Base-by-base conservation (phyloP, 2,329 filamentous ascomycete genomes). In the Tricladium varicosporioides region DNA sequence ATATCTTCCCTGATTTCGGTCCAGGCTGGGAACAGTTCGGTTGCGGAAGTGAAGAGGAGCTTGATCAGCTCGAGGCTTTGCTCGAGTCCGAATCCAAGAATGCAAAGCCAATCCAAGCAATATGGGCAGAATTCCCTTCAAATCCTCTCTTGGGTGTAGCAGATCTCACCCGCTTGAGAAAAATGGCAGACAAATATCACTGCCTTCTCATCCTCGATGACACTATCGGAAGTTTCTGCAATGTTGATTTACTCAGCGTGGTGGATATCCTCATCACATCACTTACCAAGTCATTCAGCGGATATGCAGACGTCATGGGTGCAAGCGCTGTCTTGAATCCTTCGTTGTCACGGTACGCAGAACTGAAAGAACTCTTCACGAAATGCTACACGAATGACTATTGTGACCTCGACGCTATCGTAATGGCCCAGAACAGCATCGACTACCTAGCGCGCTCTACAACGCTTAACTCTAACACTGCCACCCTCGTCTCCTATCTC, bases 251-350 rank as follows among this genome's bases (percentile, higher is more conserved):
- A 33, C 66, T 82, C 2, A 61, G 69, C 5, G 70, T 74, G 0
- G 75, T 77, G 1, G 81, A 85, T 60, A 66, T 82, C 0, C 59
- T 85, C 31, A 61, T 81, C 14, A 78, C 78, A 0, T 80, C 76
- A 19, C 71, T 84, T 14, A 84, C 81, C n/a, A 85, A 85, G 67
- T 75, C 76, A 1, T 85, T 86, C 64, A 81, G 72, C 58, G 83
- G 83, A 14, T 77, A 77, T 58, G 75, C 80, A 18, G 76, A 86
- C 65, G 77, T 80, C 48, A 78, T 84, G 72, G 80, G 72, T 33
- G 82, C 78, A n/a, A 77, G 75, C 51, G 63, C 75, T 15, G 73
- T 78, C 43, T 71, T 84, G 43, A 81, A 80, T 63, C 79, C 79
- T 0, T 63, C 72, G 2, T 79, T 76, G 0, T 60, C 65, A 2